A percentile compares a stretch with the other conserved stretches of the same genome.
These are phyloP conservation scores for Mycena maculata DNA, from an alignment of 768 basidiomycete genomes.

Conservation along the genomic window DNA sequence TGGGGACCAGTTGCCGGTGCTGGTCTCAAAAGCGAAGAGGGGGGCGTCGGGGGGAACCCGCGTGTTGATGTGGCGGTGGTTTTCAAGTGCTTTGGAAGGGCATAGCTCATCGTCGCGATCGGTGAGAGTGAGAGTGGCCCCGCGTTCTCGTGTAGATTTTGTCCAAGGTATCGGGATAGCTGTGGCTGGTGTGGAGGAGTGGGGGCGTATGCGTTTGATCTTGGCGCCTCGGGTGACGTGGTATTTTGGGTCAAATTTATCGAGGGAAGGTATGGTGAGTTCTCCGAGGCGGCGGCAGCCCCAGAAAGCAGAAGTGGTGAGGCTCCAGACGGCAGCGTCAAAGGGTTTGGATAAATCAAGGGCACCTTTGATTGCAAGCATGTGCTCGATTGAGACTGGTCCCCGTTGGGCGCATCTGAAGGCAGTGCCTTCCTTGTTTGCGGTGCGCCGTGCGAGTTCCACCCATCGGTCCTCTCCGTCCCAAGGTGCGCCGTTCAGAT, in stretches of 20 bases:
- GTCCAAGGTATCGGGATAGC: conserved; percentile 48
- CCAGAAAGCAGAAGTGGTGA: conserved; percentile 50
- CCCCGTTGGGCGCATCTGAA: conserved; percentile 35
- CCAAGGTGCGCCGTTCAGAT: conserved; percentile 50
- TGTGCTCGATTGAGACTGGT: conserved; percentile 50
- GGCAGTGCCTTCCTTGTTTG: conserved; percentile 38
- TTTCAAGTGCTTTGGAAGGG: conserved; percentile 31
- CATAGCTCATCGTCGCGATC: conserved; percentile 32
- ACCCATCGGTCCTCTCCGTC: conserved; percentile 44
- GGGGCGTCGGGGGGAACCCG: conserved; percentile 21
- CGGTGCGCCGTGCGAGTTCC: conserved; percentile 21
- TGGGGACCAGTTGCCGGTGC: conserved; percentile 3
- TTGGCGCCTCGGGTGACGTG: conserved; percentile 16
- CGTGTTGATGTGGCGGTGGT: conserved; percentile 38
- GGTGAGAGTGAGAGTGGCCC: conserved; percentile 31
- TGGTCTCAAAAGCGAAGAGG: conserved; percentile 25
- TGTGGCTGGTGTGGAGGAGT: conserved; percentile 11
- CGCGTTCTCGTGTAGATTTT: conserved; percentile 39
- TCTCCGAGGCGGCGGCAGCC: conserved; percentile 47
- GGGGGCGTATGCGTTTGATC: conserved; percentile 6
- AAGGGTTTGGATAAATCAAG: conserved; percentile 43
- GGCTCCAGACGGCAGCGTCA: conserved; percentile 50
- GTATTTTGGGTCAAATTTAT: conserved; percentile 24
- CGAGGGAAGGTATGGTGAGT: conserved; percentile 33
- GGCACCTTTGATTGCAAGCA: conserved; percentile 35